Evolutionary conservation across 352 stramenopile species (phyloP), one percentile per base, ranked within the genome.

Genomic region (Nannochloropsis limnetica): DNA sequence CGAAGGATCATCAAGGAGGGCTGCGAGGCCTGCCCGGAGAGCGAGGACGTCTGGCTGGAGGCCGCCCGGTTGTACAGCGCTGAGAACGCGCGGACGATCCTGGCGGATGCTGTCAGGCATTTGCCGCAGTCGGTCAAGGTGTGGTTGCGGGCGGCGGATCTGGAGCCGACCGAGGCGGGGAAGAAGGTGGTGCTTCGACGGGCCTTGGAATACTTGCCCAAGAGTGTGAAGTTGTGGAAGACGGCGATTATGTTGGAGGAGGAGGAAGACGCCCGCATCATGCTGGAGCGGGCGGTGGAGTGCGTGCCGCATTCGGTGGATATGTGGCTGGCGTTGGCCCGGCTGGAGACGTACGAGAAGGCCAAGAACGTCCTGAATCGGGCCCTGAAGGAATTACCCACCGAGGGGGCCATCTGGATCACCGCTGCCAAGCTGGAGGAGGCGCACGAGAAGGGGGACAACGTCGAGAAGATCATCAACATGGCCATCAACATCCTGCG

Each of bases 11-110:
- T 99, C 83, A 92, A 96, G 22, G 90, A 98, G 81, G 97, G 95
- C 25, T 99, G 96, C 82, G 93, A 98, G 86, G 93, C 89, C 20
- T 99, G 96, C 45, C 92, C 95, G 0, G 94, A 93, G 0, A 94
- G 92, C 80, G 95, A 99, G 85, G 95, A 99, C 87, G 95, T 99
- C 15, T 99, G 96, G 97, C 89, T 99, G 15, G 97, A 99, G 88
- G 95, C 96, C 0, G 93, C 95, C 28, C 88, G 96, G 25, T 88
- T 99, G 54, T 93, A 98, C 87, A 96, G 93, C n/a, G 89, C 91
- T 4, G 93, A 97, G 79, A 97, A 99, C 81, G 96, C 94, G 54
- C 98, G 98, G 87, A 95, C 90, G 2, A 96, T 99, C 85, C 86
- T 99, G 20, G 95, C 95, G 0, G 96, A 96, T 68, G 97, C 94